A percentile compares a stretch with the other conserved stretches of the same genome.
These are phyloP conservation scores for Santalum album DNA, from an alignment of 164 flowering plant species.

Conservation along the genomic window DNA sequence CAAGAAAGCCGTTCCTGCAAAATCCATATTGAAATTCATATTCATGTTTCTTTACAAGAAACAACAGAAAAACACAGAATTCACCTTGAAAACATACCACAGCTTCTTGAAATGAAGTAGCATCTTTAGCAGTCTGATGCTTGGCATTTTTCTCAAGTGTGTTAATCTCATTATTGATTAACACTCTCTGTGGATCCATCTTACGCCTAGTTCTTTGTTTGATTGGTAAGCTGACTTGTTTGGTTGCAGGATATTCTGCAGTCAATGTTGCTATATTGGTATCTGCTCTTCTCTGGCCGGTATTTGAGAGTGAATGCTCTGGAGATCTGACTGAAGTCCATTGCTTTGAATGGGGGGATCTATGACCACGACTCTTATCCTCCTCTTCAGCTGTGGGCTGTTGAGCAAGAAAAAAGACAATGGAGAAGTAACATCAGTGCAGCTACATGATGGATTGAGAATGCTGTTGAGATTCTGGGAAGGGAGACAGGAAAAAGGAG, in stretches of 20 bases:
- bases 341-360: no score
- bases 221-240: constrained; percentile 36
- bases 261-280: constrained; percentile 30
- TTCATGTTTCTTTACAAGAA: no score
- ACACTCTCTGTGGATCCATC: constrained; percentile 27
- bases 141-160: constrained; percentile 24
- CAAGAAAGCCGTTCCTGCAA: constrained; percentile 57
- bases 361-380: no score
- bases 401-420: no score
- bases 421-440: no score
- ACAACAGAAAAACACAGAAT: no score
- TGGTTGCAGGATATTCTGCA: no score
- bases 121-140: constrained; percentile 23
- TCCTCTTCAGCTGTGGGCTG: no score
- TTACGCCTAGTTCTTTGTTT: constrained; percentile 68
- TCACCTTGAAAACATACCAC: constrained; percentile 15
- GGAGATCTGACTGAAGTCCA: constrained; percentile 26
- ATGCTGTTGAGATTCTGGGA: no score
- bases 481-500: no score
- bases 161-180: constrained; percentile 24
- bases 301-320: constrained; percentile 36
- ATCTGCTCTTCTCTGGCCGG: constrained; percentile 33
- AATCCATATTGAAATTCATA: neutral
- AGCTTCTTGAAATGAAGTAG: constrained; percentile 28
- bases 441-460: no score